A percentile compares a stretch with the other conserved stretches of the same genome.
Conservation (phyloP, 2,329 filamentous ascomycete genomes). For the Diaporthe sp. region DNA sequence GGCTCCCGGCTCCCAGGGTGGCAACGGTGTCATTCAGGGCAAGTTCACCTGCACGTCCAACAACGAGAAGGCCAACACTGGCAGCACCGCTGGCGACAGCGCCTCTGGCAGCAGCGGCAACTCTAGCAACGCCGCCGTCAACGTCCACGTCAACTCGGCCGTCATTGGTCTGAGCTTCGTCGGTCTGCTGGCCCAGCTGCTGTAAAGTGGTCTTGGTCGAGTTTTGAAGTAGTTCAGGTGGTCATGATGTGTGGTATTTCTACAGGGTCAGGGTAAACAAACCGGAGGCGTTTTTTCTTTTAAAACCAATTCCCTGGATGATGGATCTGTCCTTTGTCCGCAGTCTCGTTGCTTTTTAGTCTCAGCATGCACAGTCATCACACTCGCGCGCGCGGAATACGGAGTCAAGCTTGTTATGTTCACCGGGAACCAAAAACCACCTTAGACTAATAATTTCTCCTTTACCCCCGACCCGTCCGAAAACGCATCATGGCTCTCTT, state of each 20-base stretch:
- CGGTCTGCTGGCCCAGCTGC: conserved; percentile 63
- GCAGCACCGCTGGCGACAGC: conserved; percentile 53
- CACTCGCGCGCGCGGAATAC: conserved; percentile 42
- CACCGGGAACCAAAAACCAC: conserved; percentile 51
- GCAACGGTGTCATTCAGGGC: conserved; percentile 62
- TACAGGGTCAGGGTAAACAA: conserved; percentile 43
- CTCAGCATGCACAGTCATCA: conserved; percentile 41
- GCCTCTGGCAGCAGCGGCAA: conserved; percentile 49
- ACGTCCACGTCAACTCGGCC: conserved; percentile 62
- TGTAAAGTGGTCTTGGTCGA: conserved; percentile 57
- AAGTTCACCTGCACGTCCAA: conserved; percentile 64
- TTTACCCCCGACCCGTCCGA: conserved; percentile 44
- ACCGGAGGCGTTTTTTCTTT: conserved; percentile 44
- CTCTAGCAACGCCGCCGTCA: conserved; percentile 57
- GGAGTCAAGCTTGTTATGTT: conserved; percentile 49
- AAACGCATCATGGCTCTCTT: conserved; percentile 22
- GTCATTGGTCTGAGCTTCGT: conserved; percentile 63
- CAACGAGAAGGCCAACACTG: conserved; percentile 67
- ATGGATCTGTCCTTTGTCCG: conserved; percentile 42
- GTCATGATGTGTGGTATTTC: conserved; percentile 40
- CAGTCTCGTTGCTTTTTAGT: conserved; percentile 41
- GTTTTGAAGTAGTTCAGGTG: conserved; percentile 37
- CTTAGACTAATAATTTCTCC: conserved; percentile 61
- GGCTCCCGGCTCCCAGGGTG: conserved; percentile 53
- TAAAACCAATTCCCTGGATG: conserved; percentile 42